Evolutionary conservation across 345 rosid genomes (phyloP).

Genomic region (Corymbia maculata): DNA sequence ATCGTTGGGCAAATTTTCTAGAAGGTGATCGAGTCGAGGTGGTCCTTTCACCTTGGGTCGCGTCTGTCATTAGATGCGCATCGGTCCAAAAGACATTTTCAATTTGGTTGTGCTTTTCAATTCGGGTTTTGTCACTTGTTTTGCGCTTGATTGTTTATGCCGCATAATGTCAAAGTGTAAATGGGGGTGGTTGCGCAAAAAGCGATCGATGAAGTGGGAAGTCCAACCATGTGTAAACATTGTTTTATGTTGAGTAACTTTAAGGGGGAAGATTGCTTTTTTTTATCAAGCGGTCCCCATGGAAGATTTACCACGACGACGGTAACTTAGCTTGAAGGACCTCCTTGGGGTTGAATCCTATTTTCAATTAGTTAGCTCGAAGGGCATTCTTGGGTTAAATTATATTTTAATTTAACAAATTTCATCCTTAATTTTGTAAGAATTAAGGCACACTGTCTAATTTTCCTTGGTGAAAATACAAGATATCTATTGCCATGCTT

Average conservation of each 20-base stretch:
- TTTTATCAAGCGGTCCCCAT: background rate
- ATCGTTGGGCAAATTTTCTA: background rate
- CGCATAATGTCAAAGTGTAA: background rate
- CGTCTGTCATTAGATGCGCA: background rate
- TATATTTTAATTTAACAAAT: background rate
- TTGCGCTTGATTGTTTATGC: background rate
- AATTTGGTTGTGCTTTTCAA: background rate
- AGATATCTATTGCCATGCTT: background rate
- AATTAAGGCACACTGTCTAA: background rate
- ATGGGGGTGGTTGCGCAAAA: background rate
- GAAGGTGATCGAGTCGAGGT: background rate
- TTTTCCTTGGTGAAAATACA: background rate
- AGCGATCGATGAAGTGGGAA: background rate
- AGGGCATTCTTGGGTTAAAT: background rate
- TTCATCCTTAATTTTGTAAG: background rate
- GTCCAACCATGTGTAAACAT: background rate
- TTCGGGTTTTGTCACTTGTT: background rate
- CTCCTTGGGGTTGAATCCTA: background rate
- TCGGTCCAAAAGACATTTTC: background rate
- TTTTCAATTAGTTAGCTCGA: background rate
- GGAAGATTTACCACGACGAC: background rate
- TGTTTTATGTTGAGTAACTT: background rate
- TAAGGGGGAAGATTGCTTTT: background rate
- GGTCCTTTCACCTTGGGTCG: background rate
- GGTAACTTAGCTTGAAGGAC: background rate